These are phyloP conservation scores for Diaporthe caulivora DNA, from an alignment of 2,329 filamentous ascomycete genomes.

Conservation along the genomic window DNA sequence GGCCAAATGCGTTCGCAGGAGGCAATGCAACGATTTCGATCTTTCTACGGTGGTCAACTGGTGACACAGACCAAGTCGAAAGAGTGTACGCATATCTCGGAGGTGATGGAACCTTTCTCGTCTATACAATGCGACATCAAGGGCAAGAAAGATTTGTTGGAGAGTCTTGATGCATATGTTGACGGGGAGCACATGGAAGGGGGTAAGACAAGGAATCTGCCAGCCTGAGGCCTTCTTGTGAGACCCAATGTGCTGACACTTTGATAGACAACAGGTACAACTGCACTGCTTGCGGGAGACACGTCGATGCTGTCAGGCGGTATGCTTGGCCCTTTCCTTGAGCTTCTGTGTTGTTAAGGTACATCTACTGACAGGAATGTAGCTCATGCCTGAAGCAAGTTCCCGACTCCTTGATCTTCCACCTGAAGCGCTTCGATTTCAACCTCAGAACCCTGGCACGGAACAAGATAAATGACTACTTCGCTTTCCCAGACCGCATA, in stretches of 20 bases:
- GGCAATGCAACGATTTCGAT: slow-evolving; percentile 80
- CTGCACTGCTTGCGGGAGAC: slow-evolving; percentile 87
- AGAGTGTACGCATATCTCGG: slow-evolving; percentile 93
- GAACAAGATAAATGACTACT: slow-evolving; percentile 96
- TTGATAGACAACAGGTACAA: slow-evolving; percentile 93
- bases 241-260: background rate
- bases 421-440: slow-evolving; percentile 90
- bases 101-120: slow-evolving; percentile 89
- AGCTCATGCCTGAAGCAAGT: slow-evolving; percentile 92
- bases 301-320: slow-evolving; percentile 94
- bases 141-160: slow-evolving; percentile 84
- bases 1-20: slow-evolving; percentile 76
- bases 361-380: slow-evolving; percentile 38
- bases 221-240: background rate
- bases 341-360: background rate
- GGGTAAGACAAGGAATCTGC: slow-evolving; percentile 57
- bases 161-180: slow-evolving; percentile 94
- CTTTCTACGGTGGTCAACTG: slow-evolving; percentile 91
- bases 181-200: slow-evolving; percentile 97
- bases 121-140: slow-evolving; percentile 97
- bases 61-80: slow-evolving; percentile 97
- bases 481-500: slow-evolving; percentile 85
- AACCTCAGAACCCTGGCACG: slow-evolving; percentile 81
- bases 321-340: slow-evolving; percentile 49
- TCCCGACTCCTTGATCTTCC: slow-evolving; percentile 94